phyloP scores from a whole-genome alignment of 768 basidiomycete genomes.

The Exsudoporus frostii region DNA sequence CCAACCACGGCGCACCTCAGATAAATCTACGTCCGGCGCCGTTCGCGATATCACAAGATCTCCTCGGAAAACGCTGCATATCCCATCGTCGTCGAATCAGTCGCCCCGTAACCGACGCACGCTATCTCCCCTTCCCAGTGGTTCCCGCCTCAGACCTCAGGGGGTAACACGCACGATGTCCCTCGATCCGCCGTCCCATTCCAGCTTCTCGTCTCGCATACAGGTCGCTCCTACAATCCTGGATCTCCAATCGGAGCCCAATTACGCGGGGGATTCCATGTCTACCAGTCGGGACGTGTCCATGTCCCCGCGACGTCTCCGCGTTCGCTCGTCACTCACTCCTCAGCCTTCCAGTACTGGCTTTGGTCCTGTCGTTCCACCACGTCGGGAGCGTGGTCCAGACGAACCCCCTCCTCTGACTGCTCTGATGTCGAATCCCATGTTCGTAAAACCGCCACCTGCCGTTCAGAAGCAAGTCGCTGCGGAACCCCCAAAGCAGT shows the following conservation, averaged over 20 bases:
- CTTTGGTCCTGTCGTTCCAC: conserved; percentile 42
- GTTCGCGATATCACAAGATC: conserved; percentile 24
- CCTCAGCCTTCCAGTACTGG: conserved; percentile 53
- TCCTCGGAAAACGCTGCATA: conserved; percentile 31
- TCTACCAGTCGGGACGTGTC: conserved; percentile 38
- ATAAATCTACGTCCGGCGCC: conserved; percentile 19
- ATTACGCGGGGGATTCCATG: conserved; percentile 14
- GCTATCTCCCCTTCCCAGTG: conserved; percentile 39
- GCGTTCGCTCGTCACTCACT: conserved; percentile 67
- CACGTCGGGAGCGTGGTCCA: conserved; percentile 43
- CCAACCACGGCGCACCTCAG: conserved; percentile 21
- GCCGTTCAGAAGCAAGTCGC: conserved; percentile 21
- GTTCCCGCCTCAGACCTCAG: conserved; percentile 33
- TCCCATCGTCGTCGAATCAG: conserved; percentile 31
- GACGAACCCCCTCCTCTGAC: conserved; percentile 72
- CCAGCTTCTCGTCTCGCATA: conserved; percentile 22
- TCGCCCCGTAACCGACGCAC: conserved; percentile 39
- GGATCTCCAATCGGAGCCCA: conserved; percentile 27
- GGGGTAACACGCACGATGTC: conserved; percentile 61
- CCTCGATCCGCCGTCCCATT: conserved; percentile 55
- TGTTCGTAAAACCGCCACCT: conserved; percentile 63
- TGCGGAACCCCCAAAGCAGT: conserved; percentile 29
- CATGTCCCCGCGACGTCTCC: conserved; percentile 45
- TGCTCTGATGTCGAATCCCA: conserved; percentile 59
- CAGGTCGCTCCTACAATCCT: conserved; percentile 34